Evolutionary conservation across 805 yeast genomes (phyloP).

Genomic region (Zygosaccharomyces pseudorouxii): DNA sequence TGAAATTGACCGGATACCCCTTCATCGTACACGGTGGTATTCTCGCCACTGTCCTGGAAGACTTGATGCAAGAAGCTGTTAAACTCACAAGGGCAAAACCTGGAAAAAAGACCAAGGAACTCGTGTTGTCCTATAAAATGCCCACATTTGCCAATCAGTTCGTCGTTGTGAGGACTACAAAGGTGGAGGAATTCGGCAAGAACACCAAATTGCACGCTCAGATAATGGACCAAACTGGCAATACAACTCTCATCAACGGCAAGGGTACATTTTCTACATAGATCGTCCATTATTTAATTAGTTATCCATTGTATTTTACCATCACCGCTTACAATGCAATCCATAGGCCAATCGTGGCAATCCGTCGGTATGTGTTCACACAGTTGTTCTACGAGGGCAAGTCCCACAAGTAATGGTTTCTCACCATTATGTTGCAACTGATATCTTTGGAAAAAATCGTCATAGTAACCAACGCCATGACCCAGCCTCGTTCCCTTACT

Average conservation of each 20-base stretch:
- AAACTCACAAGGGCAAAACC: slow-evolving; percentile 36
- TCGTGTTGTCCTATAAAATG: slow-evolving; percentile 46
- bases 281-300: slow-evolving; percentile 40
- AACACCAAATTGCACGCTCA: slow-evolving; percentile 40
- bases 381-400: slow-evolving; percentile 31
- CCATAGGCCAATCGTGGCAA: slow-evolving; percentile 32
- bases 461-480: slow-evolving; percentile 93
- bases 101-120: slow-evolving; percentile 38
- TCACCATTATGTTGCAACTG: slow-evolving; percentile 16
- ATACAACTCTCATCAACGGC: slow-evolving; percentile 52
- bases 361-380: slow-evolving; percentile 25
- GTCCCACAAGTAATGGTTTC: slow-evolving; percentile 30
- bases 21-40: slow-evolving; percentile 87
- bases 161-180: slow-evolving; percentile 55
- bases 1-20: slow-evolving; percentile 79
- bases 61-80: slow-evolving; percentile 57
- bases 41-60: slow-evolving; percentile 74
- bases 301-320: slow-evolving; percentile 37
- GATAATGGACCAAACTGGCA: slow-evolving; percentile 49
- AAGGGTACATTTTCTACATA: slow-evolving; percentile 40
- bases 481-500: slow-evolving; percentile 57
- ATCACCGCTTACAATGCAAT: slow-evolving; percentile 30
- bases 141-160: slow-evolving; percentile 82
- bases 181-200: slow-evolving; percentile 33
- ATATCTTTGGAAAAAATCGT: slow-evolving; percentile 60